Evolutionary conservation across 306 rosid species (phyloP).

Genomic region (Cicer pinnatifidum): DNA sequence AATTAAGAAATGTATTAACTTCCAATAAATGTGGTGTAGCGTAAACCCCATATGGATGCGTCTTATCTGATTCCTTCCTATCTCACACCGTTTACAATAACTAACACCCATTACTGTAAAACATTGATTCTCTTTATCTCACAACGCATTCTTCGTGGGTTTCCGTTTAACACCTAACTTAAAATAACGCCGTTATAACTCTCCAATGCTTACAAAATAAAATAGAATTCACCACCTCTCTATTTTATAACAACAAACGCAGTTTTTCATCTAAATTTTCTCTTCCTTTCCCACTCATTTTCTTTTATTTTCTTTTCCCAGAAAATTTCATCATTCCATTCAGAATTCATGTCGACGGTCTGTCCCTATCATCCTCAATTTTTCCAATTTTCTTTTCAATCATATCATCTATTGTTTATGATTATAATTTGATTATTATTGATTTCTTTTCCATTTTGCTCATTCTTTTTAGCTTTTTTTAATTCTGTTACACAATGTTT

Average conservation of each 20-base stretch:
- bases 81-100: neutral
- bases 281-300: slow-evolving; percentile 20
- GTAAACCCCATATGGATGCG: slow-evolving; percentile 1
- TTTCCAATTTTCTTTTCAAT: neutral
- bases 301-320: slow-evolving; percentile 43
- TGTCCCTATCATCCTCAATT: slow-evolving; percentile 28
- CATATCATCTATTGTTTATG: slow-evolving; percentile 28
- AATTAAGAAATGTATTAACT: neutral
- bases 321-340: slow-evolving; percentile 30
- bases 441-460: neutral
- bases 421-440: slow-evolving; percentile 31
- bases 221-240: neutral
- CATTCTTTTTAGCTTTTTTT: neutral
- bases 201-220: neutral
- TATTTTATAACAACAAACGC: slow-evolving; percentile 1
- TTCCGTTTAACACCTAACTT: slow-evolving; percentile 13
- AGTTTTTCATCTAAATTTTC: neutral
- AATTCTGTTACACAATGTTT: neutral
- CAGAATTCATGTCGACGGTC: slow-evolving; percentile 82
- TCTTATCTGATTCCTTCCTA: slow-evolving; percentile 20
- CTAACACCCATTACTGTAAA: neutral
- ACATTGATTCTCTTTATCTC: neutral
- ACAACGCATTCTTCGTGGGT: neutral
- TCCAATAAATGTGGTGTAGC: neutral
- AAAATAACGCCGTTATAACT: slow-evolving; percentile 44